These are phyloP conservation scores for Pyronema domesticum DNA, from an alignment of 495 filamentous ascomycete genomes.

Conservation along the genomic window DNA sequence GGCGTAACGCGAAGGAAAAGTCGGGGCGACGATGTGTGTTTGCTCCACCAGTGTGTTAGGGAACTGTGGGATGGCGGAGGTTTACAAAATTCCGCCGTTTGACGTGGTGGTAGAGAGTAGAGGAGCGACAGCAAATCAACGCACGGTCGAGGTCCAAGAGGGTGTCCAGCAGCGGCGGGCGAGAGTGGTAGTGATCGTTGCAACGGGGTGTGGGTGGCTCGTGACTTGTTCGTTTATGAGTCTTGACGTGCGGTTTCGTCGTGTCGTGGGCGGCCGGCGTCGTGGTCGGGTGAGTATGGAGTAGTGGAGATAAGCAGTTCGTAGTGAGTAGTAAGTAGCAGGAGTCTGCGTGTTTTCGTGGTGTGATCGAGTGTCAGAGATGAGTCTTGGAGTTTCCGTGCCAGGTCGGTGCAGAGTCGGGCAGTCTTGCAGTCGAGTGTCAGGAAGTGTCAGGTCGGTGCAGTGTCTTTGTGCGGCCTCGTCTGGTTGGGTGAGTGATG, in stretches of 20 bases:
- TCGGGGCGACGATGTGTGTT: not conserved
- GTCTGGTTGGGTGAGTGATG: too few relatives aligned
- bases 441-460: too few relatives aligned
- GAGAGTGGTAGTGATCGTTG: conserved; percentile 11
- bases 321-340: not conserved
- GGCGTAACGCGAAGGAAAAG: not conserved
- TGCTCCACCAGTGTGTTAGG: not conserved
- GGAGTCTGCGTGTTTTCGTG: too few relatives aligned
- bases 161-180: conserved; percentile 7
- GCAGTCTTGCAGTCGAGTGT: too few relatives aligned
- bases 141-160: not conserved
- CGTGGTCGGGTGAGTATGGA: conserved; percentile 10
- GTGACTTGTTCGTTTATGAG: too few relatives aligned
- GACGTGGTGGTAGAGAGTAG: not conserved
- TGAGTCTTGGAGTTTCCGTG: too few relatives aligned
- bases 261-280: not conserved
- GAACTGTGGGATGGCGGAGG: not conserved
- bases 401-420: too few relatives aligned
- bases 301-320: not conserved
- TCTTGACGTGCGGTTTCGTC: too few relatives aligned
- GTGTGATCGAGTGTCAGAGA: too few relatives aligned
- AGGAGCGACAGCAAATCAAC: not conserved
- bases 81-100: not conserved
- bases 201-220: not conserved
- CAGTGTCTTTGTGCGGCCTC: too few relatives aligned